A percentile compares a stretch with the other conserved stretches of the same genome.
These are phyloP conservation scores for Pseudonectria buxi DNA, from an alignment of 2,329 filamentous ascomycete species.

Conservation along the genomic window DNA sequence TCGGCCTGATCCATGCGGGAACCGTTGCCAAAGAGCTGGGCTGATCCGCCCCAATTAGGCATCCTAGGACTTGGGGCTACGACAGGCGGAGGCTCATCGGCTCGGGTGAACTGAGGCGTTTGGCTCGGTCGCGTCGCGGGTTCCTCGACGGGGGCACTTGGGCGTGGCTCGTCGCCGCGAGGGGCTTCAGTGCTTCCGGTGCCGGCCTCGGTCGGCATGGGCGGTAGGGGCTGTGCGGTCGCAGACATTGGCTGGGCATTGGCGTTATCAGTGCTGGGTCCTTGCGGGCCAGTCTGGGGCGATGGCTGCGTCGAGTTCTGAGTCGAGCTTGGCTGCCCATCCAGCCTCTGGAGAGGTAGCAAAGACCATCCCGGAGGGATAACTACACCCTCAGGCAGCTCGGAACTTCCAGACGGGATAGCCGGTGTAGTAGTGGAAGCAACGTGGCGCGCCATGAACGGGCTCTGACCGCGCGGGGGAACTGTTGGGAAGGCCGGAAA, in stretches of 20 bases:
- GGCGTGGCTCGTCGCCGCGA: conserved; percentile 1
- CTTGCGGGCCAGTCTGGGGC: conserved; percentile 16
- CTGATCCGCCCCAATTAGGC: conserved; percentile 45
- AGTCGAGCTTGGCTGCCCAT: conserved; percentile 24
- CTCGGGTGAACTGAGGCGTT: conserved; percentile 8
- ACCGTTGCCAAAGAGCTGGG: conserved; percentile 39
- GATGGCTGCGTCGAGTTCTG: conserved; percentile 16
- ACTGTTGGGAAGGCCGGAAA: conserved; percentile 18
- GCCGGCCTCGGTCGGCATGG: conserved; percentile 3
- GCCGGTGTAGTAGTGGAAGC: conserved; percentile 38
- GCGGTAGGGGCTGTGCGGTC: conserved; percentile 10
- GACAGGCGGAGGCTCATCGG: conserved; percentile 27
- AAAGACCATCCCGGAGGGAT: conserved; percentile 60
- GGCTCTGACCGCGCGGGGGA: conserved; percentile 32
- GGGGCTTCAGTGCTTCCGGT: conserved; percentile 12
- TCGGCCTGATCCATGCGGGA: conserved; percentile 19
- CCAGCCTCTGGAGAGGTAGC: conserved; percentile 52
- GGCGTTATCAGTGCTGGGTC: conserved; percentile 9
- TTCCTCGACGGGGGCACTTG: conserved; percentile 7
- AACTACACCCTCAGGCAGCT: conserved; percentile 57
- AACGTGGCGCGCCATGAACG: conserved; percentile 42
- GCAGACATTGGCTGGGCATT: conserved; percentile 6
- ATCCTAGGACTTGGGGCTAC: conserved; percentile 42
- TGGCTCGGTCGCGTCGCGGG: conserved; percentile 5
- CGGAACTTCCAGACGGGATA: conserved; percentile 54